A percentile compares a stretch with the other conserved stretches of the same genome.
Conservation (phyloP, 169 alveolate genomes). For the Perkinsus olseni region DNA sequence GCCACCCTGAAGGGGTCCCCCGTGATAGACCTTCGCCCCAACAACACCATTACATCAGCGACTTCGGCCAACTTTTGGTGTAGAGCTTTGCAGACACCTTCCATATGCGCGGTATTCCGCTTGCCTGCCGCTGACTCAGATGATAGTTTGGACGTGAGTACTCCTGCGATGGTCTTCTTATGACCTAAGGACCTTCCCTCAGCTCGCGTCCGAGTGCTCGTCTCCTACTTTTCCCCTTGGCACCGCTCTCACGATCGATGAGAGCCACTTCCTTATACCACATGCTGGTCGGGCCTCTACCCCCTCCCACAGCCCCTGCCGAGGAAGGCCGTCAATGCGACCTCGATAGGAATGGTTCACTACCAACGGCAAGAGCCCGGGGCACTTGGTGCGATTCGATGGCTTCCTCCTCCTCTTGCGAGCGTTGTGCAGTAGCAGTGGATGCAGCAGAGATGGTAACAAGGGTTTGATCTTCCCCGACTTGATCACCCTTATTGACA, state of each 20-base stretch:
- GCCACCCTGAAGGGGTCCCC: constrained; percentile 14
- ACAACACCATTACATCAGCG: not conserved
- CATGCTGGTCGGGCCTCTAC: not conserved
- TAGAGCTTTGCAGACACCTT: not conserved
- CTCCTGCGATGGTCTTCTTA: not conserved
- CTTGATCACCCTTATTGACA: not conserved
- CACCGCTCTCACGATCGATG: not conserved
- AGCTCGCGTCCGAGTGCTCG: not conserved
- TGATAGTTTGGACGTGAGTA: not conserved
- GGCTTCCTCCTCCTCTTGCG: not conserved
- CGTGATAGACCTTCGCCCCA: not conserved
- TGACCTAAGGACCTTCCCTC: not conserved
- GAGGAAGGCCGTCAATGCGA: too few species aligned
- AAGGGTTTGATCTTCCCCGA: not conserved
- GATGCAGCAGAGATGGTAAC: not conserved
- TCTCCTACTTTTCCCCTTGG: not conserved
- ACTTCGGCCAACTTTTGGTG: not conserved
- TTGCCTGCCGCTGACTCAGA: not conserved
- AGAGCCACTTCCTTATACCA: not conserved
- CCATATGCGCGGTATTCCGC: not conserved
- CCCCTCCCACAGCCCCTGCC: not conserved
- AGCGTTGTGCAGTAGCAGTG: not conserved
- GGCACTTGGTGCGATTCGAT: not conserved
- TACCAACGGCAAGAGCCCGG: too few species aligned
- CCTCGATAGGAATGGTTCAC: too few species aligned